phyloP scores from a whole-genome alignment of 352 stramenopile species.

The Saprolegnia diclina region DNA sequence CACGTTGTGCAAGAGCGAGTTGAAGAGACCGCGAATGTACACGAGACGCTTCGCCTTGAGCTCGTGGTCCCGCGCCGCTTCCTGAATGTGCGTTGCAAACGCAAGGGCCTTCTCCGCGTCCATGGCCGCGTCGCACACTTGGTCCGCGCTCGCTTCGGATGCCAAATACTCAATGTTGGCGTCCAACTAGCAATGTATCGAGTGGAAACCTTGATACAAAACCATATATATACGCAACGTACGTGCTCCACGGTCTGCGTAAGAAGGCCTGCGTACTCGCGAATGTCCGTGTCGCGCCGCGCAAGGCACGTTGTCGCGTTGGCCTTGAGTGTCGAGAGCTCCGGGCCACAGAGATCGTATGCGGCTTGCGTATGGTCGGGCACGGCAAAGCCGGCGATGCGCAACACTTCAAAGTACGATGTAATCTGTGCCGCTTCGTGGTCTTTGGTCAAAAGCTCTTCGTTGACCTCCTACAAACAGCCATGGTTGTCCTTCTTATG shows the following conservation, averaged over 20 bases:
- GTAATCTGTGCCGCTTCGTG: slow-evolving; percentile 20
- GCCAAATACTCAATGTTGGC: slow-evolving; percentile 30
- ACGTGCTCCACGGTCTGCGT: slow-evolving; percentile 30
- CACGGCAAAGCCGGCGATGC: slow-evolving; percentile 3
- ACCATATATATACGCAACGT: too few relatives aligned
- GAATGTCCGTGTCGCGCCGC: slow-evolving; percentile 31
- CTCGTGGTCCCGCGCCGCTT: neutral
- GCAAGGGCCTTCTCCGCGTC: neutral
- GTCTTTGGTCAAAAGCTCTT: slow-evolving; percentile 22
- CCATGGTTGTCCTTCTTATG: too few relatives aligned
- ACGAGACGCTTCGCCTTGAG: neutral
- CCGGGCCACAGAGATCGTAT: slow-evolving; percentile 34
- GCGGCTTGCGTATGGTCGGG: slow-evolving; percentile 13
- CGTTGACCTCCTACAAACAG: slow-evolving; percentile 1
- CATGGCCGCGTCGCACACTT: slow-evolving; percentile 5
- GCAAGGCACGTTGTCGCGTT: slow-evolving; percentile 27
- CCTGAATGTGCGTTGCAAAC: slow-evolving; percentile 19
- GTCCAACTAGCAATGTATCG: slow-evolving; percentile 18
- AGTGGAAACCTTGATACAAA: neutral
- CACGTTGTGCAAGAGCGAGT: slow-evolving; percentile 12
- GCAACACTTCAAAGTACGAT: slow-evolving; percentile 6
- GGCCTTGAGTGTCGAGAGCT: slow-evolving; percentile 32
- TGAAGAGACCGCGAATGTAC: slow-evolving; percentile 15
- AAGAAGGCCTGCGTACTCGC: slow-evolving; percentile 30
- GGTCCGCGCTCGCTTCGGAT: slow-evolving; percentile 11